phyloP scores from a whole-genome alignment of 192 early-diverging fungal genomes.

The Chytriomyces hyalinus region DNA sequence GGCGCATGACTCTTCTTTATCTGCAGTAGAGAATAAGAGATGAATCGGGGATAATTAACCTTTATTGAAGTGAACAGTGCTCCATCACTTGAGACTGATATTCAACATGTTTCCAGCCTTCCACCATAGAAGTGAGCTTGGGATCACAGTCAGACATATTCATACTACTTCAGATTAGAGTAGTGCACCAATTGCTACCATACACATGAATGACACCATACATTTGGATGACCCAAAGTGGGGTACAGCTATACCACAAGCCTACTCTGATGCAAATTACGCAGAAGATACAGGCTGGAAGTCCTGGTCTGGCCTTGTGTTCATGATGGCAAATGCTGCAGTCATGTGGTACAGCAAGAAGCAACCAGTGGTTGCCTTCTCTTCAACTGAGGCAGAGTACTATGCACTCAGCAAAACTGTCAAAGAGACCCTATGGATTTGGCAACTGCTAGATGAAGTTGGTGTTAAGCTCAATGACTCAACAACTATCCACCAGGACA shows the following conservation, averaged over 20 bases:
- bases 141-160: too few species aligned
- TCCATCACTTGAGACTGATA: too few species aligned
- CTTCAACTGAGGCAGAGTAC: constrained; percentile 37
- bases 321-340: constrained; percentile 32
- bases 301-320: constrained; percentile 28
- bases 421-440: constrained; percentile 27
- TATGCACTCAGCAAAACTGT: constrained; percentile 11
- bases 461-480: constrained; percentile 5
- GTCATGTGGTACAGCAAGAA: constrained; percentile 25
- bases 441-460: constrained; percentile 30
- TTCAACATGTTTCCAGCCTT: too few species aligned
- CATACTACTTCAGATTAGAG: too few species aligned
- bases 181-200: neutral
- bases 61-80: too few species aligned
- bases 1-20: too few species aligned
- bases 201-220: neutral
- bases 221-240: constrained; percentile 4
- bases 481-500: constrained; percentile 11
- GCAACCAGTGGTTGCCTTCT: constrained; percentile 22
- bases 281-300: constrained; percentile 28
- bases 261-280: constrained; percentile 35
- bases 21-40: too few species aligned
- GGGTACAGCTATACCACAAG: neutral
- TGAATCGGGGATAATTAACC: too few species aligned
- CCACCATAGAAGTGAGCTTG: too few species aligned